Percentiles rank a stretch among this genome's conserved stretches.
These are phyloP conservation scores for Fusarium neocosmosporiellum DNA, from an alignment of 2,329 filamentous ascomycete species.

Conservation along the genomic window DNA sequence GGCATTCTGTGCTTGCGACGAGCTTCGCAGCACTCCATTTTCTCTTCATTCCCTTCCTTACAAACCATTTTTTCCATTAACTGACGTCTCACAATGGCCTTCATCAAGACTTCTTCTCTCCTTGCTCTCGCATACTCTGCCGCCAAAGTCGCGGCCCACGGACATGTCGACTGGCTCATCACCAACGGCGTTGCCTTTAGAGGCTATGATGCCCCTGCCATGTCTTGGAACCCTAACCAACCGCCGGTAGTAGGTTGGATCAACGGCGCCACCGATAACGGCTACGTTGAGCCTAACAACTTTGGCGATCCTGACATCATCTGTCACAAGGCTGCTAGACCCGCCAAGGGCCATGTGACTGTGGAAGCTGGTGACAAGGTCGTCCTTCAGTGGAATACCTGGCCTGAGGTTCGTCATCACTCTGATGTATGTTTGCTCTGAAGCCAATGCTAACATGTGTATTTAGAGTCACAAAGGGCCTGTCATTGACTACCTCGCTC, in stretches of 20 bases:
- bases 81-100: constrained; percentile 11
- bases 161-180: constrained; percentile 42
- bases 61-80: neutral
- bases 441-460: neutral
- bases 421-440: neutral
- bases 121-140: neutral
- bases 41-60: neutral
- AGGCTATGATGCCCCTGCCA: constrained; percentile 38
- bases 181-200: constrained; percentile 35
- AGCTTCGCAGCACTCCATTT: neutral
- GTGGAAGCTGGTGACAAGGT: constrained; percentile 55
- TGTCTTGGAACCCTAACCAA: constrained; percentile 37
- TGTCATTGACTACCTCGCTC: constrained; percentile 72
- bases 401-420: constrained; percentile 49
- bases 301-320: constrained; percentile 56
- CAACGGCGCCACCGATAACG: constrained; percentile 53
- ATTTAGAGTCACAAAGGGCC: constrained; percentile 57
- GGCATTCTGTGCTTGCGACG: constrained; percentile 3
- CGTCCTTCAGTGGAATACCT: constrained; percentile 54
- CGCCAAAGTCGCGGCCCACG: constrained; percentile 23
- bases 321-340: constrained; percentile 56
- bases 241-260: constrained; percentile 40
- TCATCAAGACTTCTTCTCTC: neutral
- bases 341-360: constrained; percentile 51
- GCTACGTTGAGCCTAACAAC: constrained; percentile 59